phyloP scores from a whole-genome alignment of 1,139 yeast genomes.

The Debaryomycetaceae sp. region DNA sequence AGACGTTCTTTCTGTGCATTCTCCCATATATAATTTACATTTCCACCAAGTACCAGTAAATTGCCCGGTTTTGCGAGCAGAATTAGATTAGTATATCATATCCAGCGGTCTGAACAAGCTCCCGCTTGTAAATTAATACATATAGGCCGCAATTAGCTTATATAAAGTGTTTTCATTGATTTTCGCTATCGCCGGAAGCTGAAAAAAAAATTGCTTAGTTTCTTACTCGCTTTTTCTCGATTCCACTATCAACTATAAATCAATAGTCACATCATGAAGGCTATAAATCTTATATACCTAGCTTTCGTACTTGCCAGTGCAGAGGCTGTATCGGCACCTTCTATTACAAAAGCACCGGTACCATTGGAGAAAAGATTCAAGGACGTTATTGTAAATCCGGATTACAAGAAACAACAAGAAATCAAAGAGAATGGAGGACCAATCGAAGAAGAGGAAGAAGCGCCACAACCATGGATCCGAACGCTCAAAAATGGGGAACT shows the following conservation, averaged over 20 bases:
- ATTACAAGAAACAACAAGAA: slow-evolving; percentile 33
- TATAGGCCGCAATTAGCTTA: no score
- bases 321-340: slow-evolving; percentile 9
- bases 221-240: no score
- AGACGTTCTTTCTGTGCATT: no score
- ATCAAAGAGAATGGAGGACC: slow-evolving; percentile 16
- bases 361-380: slow-evolving; percentile 29
- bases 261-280: neutral
- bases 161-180: neutral
- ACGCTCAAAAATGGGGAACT: slow-evolving; percentile 55
- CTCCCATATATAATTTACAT: no score
- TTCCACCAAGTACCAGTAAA: no score
- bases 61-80: no score
- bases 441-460: slow-evolving; percentile 4
- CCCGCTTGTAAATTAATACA: no score
- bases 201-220: no score
- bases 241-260: no score
- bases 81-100: no score
- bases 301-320: slow-evolving; percentile 4
- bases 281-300: neutral
- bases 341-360: slow-evolving; percentile 8
- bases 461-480: slow-evolving; percentile 64
- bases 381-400: slow-evolving; percentile 40
- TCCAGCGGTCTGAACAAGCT: no score
- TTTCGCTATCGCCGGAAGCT: neutral